Conservation (phyloP, 202 grass and related monocot genomes). For the Musa balbisiana region DNA sequence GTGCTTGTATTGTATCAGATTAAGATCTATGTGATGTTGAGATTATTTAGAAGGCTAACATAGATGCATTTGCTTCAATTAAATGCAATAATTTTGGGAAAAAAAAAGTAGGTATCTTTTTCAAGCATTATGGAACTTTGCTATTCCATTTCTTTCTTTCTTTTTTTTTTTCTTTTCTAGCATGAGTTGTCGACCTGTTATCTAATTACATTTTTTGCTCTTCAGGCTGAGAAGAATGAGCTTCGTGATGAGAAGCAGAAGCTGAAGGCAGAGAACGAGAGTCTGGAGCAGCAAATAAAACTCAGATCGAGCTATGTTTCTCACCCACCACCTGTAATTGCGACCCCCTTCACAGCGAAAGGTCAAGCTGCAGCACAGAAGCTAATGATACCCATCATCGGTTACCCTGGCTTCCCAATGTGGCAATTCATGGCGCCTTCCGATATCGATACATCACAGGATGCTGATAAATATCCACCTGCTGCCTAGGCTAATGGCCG, state of each 20-base stretch:
- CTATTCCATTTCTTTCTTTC: too few relatives aligned
- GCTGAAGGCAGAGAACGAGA: constrained; percentile 54
- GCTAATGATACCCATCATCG: constrained; percentile 55
- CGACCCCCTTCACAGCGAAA: constrained; percentile 42
- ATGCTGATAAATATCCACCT: constrained; percentile 48
- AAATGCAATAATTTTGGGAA: too few relatives aligned
- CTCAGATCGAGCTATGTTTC: constrained; percentile 45
- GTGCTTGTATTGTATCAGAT: too few relatives aligned
- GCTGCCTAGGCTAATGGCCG: constrained; percentile 30
- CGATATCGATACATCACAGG: constrained; percentile 65
- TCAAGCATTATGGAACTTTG: too few relatives aligned
- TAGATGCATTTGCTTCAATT: too few relatives aligned
- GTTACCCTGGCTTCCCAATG: constrained; percentile 54
- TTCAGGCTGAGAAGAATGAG: constrained; percentile 62
- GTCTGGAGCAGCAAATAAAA: constrained; percentile 56
- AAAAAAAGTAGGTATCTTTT: too few relatives aligned
- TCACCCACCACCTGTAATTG: constrained; percentile 42
- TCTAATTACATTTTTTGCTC: neutral
- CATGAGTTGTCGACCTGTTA: neutral
- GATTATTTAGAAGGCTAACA: too few relatives aligned
- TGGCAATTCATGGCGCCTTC: constrained; percentile 71
- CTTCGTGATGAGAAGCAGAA: constrained; percentile 66
- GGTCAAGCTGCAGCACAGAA: constrained; percentile 42
- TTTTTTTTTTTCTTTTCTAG: neutral
- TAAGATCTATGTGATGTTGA: too few relatives aligned